phyloP scores from a whole-genome alignment of 169 alveolate genomes.

The Toxoplasma gondii region DNA sequence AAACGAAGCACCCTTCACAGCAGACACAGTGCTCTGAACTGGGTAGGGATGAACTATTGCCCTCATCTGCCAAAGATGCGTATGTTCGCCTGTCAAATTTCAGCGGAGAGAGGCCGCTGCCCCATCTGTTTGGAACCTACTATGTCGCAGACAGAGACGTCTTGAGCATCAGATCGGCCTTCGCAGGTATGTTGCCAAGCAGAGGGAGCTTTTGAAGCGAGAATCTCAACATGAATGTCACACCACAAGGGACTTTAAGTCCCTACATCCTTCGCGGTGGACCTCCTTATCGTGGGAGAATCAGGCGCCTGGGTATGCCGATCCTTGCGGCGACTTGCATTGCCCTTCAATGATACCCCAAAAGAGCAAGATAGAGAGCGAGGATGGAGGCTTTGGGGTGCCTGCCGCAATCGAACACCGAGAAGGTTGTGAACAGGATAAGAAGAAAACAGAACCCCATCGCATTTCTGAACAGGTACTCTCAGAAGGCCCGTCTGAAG shows the following conservation, averaged over 20 bases:
- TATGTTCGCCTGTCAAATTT: background rate
- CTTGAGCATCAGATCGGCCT: constrained; percentile 7
- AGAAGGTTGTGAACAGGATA: too few species aligned
- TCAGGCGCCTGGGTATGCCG: background rate
- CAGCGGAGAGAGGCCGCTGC: background rate
- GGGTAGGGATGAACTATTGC: background rate
- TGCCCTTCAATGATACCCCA: background rate
- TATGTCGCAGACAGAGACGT: background rate
- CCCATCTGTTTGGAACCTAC: background rate
- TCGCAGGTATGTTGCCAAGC: background rate
- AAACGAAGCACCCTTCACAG: background rate
- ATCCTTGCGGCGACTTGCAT: background rate
- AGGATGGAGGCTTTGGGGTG: background rate
- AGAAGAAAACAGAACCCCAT: too few species aligned
- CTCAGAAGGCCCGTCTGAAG: background rate
- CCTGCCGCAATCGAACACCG: too few species aligned
- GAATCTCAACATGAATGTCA: background rate
- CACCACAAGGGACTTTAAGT: background rate
- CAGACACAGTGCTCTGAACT: too few species aligned
- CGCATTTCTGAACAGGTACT: background rate
- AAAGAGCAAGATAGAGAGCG: background rate
- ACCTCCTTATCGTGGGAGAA: background rate
- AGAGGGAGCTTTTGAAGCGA: background rate
- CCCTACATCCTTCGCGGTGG: background rate
- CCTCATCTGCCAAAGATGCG: background rate